A percentile compares a stretch with the other conserved stretches of the same genome.
These are phyloP conservation scores for Trypanosoma platydactyli DNA, from an alignment of 208 protist species.

Conservation along the genomic window DNA sequence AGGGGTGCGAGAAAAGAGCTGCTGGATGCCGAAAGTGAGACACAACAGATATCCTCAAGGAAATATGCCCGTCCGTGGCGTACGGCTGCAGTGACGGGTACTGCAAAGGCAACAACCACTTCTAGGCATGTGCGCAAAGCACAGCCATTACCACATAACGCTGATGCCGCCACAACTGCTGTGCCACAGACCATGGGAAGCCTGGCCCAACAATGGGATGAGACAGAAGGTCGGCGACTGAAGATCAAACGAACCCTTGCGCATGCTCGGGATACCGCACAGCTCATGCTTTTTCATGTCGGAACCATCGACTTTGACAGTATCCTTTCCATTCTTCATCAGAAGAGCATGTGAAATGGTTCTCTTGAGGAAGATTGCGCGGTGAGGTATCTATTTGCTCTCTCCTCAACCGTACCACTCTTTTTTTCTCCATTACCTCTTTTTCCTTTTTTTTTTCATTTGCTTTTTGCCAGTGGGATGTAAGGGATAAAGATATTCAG, in stretches of 20 bases:
- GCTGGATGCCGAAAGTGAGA: not conserved
- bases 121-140: no score
- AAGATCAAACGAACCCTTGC: conserved; percentile 14
- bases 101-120: not conserved
- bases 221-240: conserved; percentile 10
- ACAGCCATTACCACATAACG: no score
- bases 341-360: not conserved
- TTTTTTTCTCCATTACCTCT: not conserved
- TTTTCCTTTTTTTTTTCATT: conserved; percentile 14
- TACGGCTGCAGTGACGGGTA: not conserved
- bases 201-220: conserved; percentile 26
- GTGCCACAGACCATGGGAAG: not conserved
- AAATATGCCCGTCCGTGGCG: conserved; percentile 17
- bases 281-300: conserved; percentile 15
- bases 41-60: conserved; percentile 9
- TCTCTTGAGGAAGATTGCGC: not conserved
- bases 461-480: not conserved
- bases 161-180: not conserved
- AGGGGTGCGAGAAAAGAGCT: not conserved
- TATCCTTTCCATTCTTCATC: conserved; percentile 20
- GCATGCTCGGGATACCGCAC: conserved; percentile 4
- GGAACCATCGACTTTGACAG: conserved; percentile 24
- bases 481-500: not conserved
- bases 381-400: not conserved
- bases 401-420: not conserved